A percentile compares a stretch with the other conserved stretches of the same genome.
Evolutionary conservation across 495 filamentous ascomycete species (phyloP).

Genomic region (Podospora appendiculata): DNA sequence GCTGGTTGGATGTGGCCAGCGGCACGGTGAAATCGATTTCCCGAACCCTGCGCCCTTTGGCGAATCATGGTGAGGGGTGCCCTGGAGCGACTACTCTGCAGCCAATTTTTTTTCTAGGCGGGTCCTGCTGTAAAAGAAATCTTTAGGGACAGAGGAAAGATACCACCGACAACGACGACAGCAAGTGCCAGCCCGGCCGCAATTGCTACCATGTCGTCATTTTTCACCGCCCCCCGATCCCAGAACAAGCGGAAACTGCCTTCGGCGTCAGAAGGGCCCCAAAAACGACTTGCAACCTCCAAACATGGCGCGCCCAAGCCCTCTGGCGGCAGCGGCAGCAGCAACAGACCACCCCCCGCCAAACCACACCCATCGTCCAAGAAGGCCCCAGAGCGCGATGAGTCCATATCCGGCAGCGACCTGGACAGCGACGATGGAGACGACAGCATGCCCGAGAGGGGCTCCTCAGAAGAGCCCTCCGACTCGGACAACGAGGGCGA

Average conservation of each 20-base stretch:
- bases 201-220: conserved; percentile 61
- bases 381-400: conserved; percentile 53
- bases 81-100: too few species aligned
- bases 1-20: too few species aligned
- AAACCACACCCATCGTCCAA: conserved; percentile 28
- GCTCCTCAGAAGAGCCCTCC: conserved; percentile 39
- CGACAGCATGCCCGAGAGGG: conserved; percentile 25
- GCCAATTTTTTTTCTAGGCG: conserved; percentile 9
- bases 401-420: conserved; percentile 86
- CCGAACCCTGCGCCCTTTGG: not conserved
- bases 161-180: conserved; percentile 1
- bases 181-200: conserved; percentile 6
- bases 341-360: conserved; percentile 29
- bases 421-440: conserved; percentile 40
- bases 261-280: conserved; percentile 30
- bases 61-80: too few species aligned
- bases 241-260: conserved; percentile 73
- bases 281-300: conserved; percentile 37
- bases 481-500: conserved; percentile 57
- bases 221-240: conserved; percentile 71
- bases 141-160: conserved; percentile 7
- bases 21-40: too few species aligned
- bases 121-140: conserved; percentile 9
- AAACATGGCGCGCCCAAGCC: conserved; percentile 5
- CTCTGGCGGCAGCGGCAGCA: not conserved